Conservation (phyloP, 1,139 yeast species). For the Williopsis jadinii region DNA sequence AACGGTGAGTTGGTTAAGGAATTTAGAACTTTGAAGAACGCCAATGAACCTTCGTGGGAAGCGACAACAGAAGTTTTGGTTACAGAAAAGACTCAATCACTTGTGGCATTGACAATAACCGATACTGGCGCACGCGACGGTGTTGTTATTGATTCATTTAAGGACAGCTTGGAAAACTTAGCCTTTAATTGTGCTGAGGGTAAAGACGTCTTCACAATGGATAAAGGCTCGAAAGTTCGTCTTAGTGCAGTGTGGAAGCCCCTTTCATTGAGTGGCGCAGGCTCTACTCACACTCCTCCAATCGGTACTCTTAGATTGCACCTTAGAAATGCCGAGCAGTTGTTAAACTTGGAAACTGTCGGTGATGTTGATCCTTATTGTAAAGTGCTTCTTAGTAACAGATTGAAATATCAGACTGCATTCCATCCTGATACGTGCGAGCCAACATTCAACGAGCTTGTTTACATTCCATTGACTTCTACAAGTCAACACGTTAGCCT, state of each 20-base stretch:
- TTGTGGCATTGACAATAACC: constrained; percentile 46
- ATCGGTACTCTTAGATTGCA: constrained; percentile 61
- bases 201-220: constrained; percentile 42
- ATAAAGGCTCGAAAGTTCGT: constrained; percentile 45
- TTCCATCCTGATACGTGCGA: constrained; percentile 48
- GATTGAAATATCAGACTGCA: constrained; percentile 46
- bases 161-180: constrained; percentile 47
- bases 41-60: constrained; percentile 70
- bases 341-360: constrained; percentile 55
- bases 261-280: constrained; percentile 47
- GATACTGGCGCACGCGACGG: constrained; percentile 45
- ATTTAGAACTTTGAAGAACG: constrained; percentile 55
- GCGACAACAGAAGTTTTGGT: constrained; percentile 54
- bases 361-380: constrained; percentile 75
- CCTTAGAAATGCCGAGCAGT: constrained; percentile 44
- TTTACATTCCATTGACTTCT: constrained; percentile 56
- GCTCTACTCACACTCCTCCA: constrained; percentile 44
- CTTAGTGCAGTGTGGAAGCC: constrained; percentile 66
- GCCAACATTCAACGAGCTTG: constrained; percentile 53
- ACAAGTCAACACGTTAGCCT: constrained; percentile 52
- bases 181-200: constrained; percentile 44
- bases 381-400: constrained; percentile 50
- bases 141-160: constrained; percentile 44
- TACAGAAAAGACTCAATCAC: constrained; percentile 50
- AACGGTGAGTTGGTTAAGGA: constrained; percentile 46